These are phyloP conservation scores for Calonectria ilicicola DNA, from an alignment of 2,329 filamentous ascomycete species.

Conservation along the genomic window DNA sequence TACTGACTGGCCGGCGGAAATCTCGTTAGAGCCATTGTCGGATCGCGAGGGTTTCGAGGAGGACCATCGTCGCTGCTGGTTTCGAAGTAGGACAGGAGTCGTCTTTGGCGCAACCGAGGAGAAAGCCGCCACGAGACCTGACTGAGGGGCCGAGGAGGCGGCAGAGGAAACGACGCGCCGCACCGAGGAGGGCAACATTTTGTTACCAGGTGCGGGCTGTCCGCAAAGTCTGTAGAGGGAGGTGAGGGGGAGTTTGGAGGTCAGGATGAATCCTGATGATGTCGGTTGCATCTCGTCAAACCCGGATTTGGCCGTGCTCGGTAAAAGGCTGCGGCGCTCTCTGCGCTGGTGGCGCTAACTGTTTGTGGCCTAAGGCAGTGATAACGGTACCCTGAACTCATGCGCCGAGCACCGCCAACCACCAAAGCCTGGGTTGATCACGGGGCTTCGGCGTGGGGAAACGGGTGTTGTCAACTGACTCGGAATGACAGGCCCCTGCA, in stretches of 20 bases:
- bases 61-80: conserved; percentile 67
- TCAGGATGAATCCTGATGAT: conserved; percentile 49
- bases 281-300: conserved; percentile 48
- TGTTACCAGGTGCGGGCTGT: conserved; percentile 43
- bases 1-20: conserved; percentile 62
- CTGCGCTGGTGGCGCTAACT: conserved; percentile 42
- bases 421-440: conserved; percentile 32
- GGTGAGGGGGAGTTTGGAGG: conserved; percentile 34
- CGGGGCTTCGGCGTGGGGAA: conserved; percentile 35
- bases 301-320: conserved; percentile 51
- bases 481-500: conserved; percentile 31
- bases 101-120: conserved; percentile 56
- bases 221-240: conserved; percentile 31
- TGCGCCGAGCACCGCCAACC: conserved; percentile 14
- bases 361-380: conserved; percentile 52
- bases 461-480: conserved; percentile 32
- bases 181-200: conserved; percentile 68
- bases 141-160: conserved; percentile 60
- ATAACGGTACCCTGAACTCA: conserved; percentile 36
- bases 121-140: conserved; percentile 56
- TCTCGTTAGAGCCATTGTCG: conserved; percentile 66
- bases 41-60: conserved; percentile 73
- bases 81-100: conserved; percentile 50
- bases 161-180: conserved; percentile 64
- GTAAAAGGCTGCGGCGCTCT: conserved; percentile 49